phyloP scores from a whole-genome alignment of 768 basidiomycete species.

The Zangia roseola region DNA sequence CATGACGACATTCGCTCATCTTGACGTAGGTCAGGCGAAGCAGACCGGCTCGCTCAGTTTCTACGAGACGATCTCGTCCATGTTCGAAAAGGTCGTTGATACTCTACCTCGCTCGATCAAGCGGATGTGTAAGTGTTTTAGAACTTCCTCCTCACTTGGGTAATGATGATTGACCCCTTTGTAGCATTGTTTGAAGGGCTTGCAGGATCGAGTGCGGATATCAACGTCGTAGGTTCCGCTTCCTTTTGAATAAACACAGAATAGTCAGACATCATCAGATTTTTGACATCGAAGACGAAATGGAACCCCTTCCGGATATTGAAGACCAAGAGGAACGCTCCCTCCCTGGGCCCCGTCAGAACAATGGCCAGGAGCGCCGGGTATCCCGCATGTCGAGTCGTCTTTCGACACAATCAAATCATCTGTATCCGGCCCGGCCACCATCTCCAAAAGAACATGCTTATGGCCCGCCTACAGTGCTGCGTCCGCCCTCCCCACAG shows the following conservation, averaged over 20 bases:
- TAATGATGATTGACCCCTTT: background rate
- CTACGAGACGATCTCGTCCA: slow-evolving; percentile 67
- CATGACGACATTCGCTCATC: background rate
- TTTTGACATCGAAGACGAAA: slow-evolving; percentile 75
- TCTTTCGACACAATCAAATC: slow-evolving; percentile 27
- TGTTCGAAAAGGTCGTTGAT: slow-evolving; percentile 70
- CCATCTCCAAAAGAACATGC: slow-evolving; percentile 23
- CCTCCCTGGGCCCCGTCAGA: slow-evolving; percentile 16
- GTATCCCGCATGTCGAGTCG: slow-evolving; percentile 32
- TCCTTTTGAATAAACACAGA: background rate
- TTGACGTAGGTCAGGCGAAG: slow-evolving; percentile 56
- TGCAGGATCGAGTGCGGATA: slow-evolving; percentile 68
- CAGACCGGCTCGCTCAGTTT: slow-evolving; percentile 61
- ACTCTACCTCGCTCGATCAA: slow-evolving; percentile 74
- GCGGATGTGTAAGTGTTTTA: slow-evolving; percentile 58
- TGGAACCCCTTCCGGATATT: slow-evolving; percentile 3
- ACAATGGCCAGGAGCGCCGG: slow-evolving; percentile 25
- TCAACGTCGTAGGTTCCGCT: slow-evolving; percentile 57
- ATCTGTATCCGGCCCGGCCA: slow-evolving; percentile 18
- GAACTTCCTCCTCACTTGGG: background rate
- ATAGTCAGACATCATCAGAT: slow-evolving; percentile 43
- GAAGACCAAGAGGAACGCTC: slow-evolving; percentile 10
- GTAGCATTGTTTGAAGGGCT: slow-evolving; percentile 81
- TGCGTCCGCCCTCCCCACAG: slow-evolving; percentile 8
- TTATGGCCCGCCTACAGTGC: background rate